Evolutionary conservation across 371 early-diverging fungal genomes (phyloP).

Genomic region (Rhizopus arrhizus): DNA sequence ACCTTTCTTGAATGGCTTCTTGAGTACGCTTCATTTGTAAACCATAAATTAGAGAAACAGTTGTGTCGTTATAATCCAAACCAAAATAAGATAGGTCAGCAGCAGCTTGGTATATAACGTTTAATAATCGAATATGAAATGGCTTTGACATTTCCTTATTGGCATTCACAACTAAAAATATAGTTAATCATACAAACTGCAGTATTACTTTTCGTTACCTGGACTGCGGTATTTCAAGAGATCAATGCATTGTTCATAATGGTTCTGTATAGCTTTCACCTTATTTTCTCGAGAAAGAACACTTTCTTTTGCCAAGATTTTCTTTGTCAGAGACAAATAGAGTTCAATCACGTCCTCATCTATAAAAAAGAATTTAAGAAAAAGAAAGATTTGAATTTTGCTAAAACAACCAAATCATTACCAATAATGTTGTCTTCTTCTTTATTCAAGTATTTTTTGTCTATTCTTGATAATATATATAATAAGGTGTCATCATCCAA

Average conservation of each 20-base stretch:
- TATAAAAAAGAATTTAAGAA: slow-evolving; percentile 3
- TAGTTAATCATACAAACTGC: background rate
- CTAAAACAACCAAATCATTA: slow-evolving; percentile 1
- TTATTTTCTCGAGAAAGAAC: slow-evolving; percentile 11
- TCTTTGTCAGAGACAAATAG: slow-evolving; percentile 32
- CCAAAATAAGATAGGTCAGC: slow-evolving; percentile 7
- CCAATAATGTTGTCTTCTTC: slow-evolving; percentile 38
- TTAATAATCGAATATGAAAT: slow-evolving; percentile 25
- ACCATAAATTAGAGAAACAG: slow-evolving; percentile 20
- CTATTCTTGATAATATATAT: slow-evolving; percentile 22
- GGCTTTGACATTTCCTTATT: slow-evolving; percentile 40
- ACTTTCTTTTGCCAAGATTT: slow-evolving; percentile 16
- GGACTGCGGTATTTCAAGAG: slow-evolving; percentile 23
- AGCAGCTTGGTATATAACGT: slow-evolving; percentile 33
- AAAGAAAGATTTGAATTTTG: background rate
- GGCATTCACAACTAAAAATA: slow-evolving; percentile 11
- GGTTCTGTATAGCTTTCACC: slow-evolving; percentile 11
- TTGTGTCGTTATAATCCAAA: slow-evolving; percentile 22
- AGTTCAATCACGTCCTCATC: slow-evolving; percentile 34
- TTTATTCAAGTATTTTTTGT: slow-evolving; percentile 22
- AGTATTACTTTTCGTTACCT: slow-evolving; percentile 16
- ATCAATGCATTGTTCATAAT: slow-evolving; percentile 20
- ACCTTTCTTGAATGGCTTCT: slow-evolving; percentile 42
- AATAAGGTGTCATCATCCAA: background rate
- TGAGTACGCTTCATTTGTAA: slow-evolving; percentile 35